Conservation (phyloP, 306 rosid species). For the Vigna trinervia region DNA sequence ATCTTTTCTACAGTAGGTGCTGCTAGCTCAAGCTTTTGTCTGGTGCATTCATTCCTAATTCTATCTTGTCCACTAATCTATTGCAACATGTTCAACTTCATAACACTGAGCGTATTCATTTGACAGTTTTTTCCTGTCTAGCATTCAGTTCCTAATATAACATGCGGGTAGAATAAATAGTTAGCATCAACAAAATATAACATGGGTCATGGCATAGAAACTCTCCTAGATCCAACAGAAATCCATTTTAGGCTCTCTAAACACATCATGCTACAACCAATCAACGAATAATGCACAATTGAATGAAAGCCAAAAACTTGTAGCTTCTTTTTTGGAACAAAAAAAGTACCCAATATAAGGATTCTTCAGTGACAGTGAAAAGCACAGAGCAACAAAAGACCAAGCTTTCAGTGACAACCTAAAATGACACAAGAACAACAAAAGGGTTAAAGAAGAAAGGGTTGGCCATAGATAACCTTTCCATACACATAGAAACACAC, state of each 20-base stretch:
- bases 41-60: not conserved
- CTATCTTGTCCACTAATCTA: not conserved
- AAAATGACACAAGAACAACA: not conserved
- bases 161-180: conserved; percentile 2
- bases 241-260: not conserved
- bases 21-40: not conserved
- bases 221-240: not conserved
- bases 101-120: not conserved
- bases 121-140: not conserved
- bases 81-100: not conserved
- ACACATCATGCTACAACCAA: conserved; percentile 8
- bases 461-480: not conserved
- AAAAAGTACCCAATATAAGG: not conserved
- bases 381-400: not conserved
- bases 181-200: conserved; percentile 16
- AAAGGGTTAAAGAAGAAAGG: conserved; percentile 14
- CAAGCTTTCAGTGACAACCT: not conserved
- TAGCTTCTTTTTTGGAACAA: not conserved
- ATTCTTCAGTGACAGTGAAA: not conserved
- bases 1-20: not conserved
- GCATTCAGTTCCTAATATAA: not conserved
- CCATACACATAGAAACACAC: conserved; percentile 6
- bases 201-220: not conserved
- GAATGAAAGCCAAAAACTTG: conserved; percentile 16
- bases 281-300: conserved; percentile 21